A percentile compares a stretch with the other conserved stretches of the same genome.
Conservation (phyloP, 2,329 filamentous ascomycete species). For the Fusarium ramigenum region DNA sequence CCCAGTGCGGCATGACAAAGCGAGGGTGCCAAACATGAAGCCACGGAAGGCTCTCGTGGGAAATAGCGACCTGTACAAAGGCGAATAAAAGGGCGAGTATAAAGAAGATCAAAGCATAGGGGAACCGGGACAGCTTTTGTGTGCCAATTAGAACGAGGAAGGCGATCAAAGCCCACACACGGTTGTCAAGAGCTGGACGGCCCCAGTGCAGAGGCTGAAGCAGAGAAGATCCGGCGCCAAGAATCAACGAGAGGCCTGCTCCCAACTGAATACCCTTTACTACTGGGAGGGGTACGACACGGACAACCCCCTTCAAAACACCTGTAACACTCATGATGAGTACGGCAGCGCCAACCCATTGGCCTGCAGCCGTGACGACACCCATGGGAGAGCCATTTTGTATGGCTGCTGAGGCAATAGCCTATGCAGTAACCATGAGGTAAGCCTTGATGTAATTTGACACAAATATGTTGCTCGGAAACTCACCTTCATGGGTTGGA, state of each 20-base stretch:
- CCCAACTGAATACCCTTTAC: conserved; percentile 96
- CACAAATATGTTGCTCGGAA: not conserved
- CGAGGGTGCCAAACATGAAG: conserved; percentile 70
- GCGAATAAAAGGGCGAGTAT: conserved; percentile 74
- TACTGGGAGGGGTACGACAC: conserved; percentile 83
- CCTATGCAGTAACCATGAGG: conserved; percentile 53
- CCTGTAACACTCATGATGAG: conserved; percentile 82
- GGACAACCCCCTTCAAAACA: conserved; percentile 76
- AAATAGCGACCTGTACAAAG: conserved; percentile 49
- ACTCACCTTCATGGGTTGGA: conserved; percentile 81
- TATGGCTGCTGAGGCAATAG: conserved; percentile 91
- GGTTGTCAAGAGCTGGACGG: conserved; percentile 77
- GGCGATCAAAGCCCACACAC: conserved; percentile 77
- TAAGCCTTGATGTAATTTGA: not conserved
- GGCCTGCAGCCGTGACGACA: conserved; percentile 82
- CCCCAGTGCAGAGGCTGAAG: conserved; percentile 76
- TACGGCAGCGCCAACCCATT: conserved; percentile 77
- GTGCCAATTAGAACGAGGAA: conserved; percentile 77
- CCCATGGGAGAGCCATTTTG: conserved; percentile 58
- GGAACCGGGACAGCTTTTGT: conserved; percentile 71
- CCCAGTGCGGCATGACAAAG: conserved; percentile 50
- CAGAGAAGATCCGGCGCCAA: conserved; percentile 77
- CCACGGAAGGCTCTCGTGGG: conserved; percentile 55
- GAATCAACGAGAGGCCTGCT: conserved; percentile 83
- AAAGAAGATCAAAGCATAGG: conserved; percentile 82